phyloP scores from a whole-genome alignment of 2,329 filamentous ascomycete species.

The Orbilia oligospora region DNA sequence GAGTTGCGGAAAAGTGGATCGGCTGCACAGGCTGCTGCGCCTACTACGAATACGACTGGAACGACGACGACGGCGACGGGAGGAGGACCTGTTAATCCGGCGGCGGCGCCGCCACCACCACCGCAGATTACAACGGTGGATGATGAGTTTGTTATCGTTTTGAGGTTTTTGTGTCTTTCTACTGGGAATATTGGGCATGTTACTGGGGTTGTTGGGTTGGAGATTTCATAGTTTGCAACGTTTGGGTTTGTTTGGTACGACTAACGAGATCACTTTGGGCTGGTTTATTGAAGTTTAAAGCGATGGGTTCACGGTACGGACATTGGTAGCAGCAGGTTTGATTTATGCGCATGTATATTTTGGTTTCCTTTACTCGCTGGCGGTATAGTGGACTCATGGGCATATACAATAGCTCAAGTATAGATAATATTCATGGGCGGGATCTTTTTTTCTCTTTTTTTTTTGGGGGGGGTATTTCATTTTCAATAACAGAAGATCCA shows the following conservation, averaged over 20 bases:
- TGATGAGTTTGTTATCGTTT: conserved; percentile 3
- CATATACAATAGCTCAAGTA: no score
- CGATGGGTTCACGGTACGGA: no score
- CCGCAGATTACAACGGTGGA: background rate
- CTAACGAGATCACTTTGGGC: no score
- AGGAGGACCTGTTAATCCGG: background rate
- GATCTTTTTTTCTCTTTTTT: no score
- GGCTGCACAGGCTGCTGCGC: background rate
- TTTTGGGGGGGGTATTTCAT: no score
- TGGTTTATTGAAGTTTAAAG: no score
- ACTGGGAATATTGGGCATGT: background rate
- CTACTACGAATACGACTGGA: background rate
- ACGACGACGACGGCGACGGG: background rate
- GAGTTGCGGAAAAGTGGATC: background rate
- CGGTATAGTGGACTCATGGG: background rate
- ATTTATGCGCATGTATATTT: no score
- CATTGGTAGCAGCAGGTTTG: no score
- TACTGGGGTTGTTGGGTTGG: conserved; percentile 3
- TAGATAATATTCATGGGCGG: no score
- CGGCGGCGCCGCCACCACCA: no score
- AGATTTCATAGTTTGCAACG: conserved; percentile 5
- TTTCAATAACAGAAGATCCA: no score
- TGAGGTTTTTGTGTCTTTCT: background rate
- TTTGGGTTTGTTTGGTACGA: no score
- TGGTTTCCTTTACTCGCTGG: background rate